phyloP scores from a whole-genome alignment of 768 basidiomycete species.

The Sistotremastrum suecicum region DNA sequence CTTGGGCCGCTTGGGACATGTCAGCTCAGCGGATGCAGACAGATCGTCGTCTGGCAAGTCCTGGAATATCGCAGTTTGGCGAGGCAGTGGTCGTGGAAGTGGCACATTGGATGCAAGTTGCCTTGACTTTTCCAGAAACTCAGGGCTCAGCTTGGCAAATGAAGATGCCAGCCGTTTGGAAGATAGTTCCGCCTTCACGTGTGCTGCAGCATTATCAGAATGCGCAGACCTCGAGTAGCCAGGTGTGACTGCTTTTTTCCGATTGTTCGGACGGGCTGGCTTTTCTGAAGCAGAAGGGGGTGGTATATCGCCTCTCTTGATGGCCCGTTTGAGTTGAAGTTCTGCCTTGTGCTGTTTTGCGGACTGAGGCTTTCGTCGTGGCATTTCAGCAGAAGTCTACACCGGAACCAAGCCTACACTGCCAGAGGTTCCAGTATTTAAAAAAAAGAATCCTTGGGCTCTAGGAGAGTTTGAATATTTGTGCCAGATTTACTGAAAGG shows the following conservation, averaged over 20 bases:
- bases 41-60: slow-evolving; percentile 12
- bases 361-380: slow-evolving; percentile 33
- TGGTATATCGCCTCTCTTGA: slow-evolving; percentile 62
- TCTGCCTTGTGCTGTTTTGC: slow-evolving; percentile 59
- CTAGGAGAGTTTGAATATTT: no score
- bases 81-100: slow-evolving; percentile 42
- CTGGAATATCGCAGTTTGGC: slow-evolving; percentile 18
- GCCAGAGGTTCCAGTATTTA: no score
- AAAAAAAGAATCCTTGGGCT: no score
- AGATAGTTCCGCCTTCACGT: slow-evolving; percentile 21
- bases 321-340: slow-evolving; percentile 64
- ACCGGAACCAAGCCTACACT: no score
- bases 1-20: slow-evolving; percentile 60
- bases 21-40: slow-evolving; percentile 12
- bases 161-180: slow-evolving; percentile 51
- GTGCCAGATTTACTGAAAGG: no score
- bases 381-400: slow-evolving; percentile 11
- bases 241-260: not conserved
- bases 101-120: slow-evolving; percentile 36
- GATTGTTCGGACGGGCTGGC: slow-evolving; percentile 15
- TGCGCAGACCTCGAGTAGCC: no score
- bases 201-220: slow-evolving; percentile 1
- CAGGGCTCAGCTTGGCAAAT: slow-evolving; percentile 46
- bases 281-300: slow-evolving; percentile 21
- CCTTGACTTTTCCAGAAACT: slow-evolving; percentile 48